Conservation (phyloP, 306 rosid species). For the Begonia fuchsioides region DNA sequence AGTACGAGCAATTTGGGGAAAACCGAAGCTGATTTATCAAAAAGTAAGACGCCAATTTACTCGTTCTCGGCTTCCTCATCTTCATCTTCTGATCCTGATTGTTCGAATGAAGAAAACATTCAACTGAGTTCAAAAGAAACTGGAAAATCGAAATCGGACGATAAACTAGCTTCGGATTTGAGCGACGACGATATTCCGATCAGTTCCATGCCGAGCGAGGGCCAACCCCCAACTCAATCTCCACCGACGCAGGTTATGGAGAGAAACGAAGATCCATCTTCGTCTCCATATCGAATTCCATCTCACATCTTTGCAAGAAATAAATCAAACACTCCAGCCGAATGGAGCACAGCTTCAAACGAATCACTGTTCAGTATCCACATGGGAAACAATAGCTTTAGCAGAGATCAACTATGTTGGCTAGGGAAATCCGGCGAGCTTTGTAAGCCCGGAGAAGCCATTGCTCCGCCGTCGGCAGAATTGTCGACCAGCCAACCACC, state of each 20-base stretch:
- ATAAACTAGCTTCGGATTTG: too few relatives aligned
- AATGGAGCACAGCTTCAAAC: conserved; percentile 65
- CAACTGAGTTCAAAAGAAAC: conserved; percentile 4
- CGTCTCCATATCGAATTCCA: conserved; percentile 43
- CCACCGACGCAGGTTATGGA: conserved; percentile 59
- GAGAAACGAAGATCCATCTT: conserved; percentile 17
- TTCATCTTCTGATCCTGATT: conserved; percentile 7
- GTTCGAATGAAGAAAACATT: conserved; percentile 1
- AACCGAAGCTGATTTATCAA: not conserved
- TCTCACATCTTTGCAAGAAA: conserved; percentile 46
- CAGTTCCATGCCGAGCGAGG: conserved; percentile 12
- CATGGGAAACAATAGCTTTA: conserved; percentile 65
- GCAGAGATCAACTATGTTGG: conserved; percentile 23
- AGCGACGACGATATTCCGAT: conserved; percentile 17
- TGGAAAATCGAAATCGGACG: too few relatives aligned
- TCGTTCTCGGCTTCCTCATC: not conserved
- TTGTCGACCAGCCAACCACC: conserved; percentile 18
- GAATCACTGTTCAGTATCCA: conserved; percentile 76
- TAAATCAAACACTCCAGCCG: conserved; percentile 25
- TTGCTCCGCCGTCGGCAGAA: conserved; percentile 9
- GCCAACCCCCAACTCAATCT: conserved; percentile 16
- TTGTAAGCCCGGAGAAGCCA: conserved; percentile 19
- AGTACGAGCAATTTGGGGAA: not conserved
- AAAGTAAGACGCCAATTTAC: too few relatives aligned
- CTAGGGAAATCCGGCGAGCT: conserved; percentile 25